Base-by-base conservation (phyloP, 257 asterid species). In the Ilex asprella region DNA sequence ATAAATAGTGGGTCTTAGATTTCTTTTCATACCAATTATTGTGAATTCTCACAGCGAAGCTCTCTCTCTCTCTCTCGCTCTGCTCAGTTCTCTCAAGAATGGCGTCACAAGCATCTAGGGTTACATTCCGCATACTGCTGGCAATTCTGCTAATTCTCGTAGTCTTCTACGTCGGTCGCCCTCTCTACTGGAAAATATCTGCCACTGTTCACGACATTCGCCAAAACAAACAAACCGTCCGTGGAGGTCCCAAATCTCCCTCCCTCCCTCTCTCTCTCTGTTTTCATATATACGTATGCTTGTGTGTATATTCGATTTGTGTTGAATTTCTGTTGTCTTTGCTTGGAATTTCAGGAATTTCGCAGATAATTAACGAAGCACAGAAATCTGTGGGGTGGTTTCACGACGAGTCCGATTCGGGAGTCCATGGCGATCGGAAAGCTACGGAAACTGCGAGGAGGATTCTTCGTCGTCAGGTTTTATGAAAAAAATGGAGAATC, bases 201-300 rank as follows among this genome's bases (percentile, higher is more conserved):
- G 95, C 95, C 77, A 90, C 97, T 62, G 32, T 83, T 72, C 90
- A 87, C 74, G 95, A 90, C 66, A 87, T 87, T 75, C 86, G 92
- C 68, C 85, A 79, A 78, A 85, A 90, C 78, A 87, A 81, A 55
- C 93, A 87, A 77, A 87, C 95, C 41, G 90, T 87, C 49, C 83
- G 90, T 10, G 87, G 83, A 83, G 97, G 97, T 85, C 30, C 6
- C 14, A 10, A 35, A 35, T 47, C 58, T 21, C 16, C 15, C 47
- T 41, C 47, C 1, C 39, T 47, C 35, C 16, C 32, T 53, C 35
- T n/a, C 13, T 46, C 1, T 49, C n/a, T 51, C 32, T 7, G 32
- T n/a, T 16, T 7, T 14, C 12, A 12, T 15, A 39, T 13, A 30
- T 16, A 47, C 2, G 44, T 63, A 61, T 60, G 30, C 39, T 21